phyloP scores from a whole-genome alignment of 2,329 filamentous ascomycete genomes.

The Alternaria brassicae region DNA sequence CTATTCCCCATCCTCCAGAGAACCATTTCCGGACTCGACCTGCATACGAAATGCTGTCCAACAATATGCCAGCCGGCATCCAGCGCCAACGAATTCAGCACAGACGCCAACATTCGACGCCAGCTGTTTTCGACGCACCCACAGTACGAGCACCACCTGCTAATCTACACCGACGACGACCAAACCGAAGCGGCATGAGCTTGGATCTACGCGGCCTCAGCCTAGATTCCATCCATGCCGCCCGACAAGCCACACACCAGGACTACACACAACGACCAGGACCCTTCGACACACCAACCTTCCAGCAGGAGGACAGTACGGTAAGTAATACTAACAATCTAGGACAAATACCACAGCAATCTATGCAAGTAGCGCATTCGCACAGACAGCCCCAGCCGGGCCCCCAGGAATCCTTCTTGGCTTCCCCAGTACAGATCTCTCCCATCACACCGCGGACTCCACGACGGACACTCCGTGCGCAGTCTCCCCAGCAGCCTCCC shows the following conservation, averaged over 20 bases:
- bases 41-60: constrained; percentile 81
- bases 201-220: constrained; percentile 72
- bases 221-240: constrained; percentile 51
- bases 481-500: constrained; percentile 45
- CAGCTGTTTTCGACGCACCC: constrained; percentile 76
- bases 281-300: constrained; percentile 39
- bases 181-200: constrained; percentile 83
- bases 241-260: constrained; percentile 51
- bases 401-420: constrained; percentile 54
- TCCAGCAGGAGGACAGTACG: constrained; percentile 59
- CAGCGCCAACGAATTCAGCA: constrained; percentile 78
- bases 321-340: constrained; percentile 64
- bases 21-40: constrained; percentile 70
- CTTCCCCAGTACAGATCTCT: constrained; percentile 49
- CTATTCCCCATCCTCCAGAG: constrained; percentile 40
- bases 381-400: constrained; percentile 83
- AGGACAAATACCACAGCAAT: constrained; percentile 73
- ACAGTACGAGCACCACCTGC: constrained; percentile 72
- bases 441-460: constrained; percentile 46
- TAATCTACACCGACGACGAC: constrained; percentile 59
- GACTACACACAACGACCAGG: constrained; percentile 43
- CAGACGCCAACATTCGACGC: constrained; percentile 87
- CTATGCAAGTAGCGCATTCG: constrained; percentile 89
- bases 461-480: constrained; percentile 39
- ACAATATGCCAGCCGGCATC: constrained; percentile 71